phyloP scores from a whole-genome alignment of 345 rosid genomes.

The Eucalyptus albens region DNA sequence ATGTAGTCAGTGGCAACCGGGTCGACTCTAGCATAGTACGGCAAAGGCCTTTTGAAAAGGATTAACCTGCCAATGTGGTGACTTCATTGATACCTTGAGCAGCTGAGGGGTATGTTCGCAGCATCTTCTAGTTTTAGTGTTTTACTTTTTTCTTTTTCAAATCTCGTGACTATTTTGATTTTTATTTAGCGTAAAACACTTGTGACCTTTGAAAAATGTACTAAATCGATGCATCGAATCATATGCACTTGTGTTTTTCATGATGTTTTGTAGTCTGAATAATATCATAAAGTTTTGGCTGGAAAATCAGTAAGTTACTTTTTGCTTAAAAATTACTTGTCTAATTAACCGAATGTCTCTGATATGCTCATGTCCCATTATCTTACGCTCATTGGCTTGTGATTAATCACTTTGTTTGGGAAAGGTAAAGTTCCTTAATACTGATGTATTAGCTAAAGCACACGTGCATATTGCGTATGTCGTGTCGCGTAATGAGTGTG shows the following conservation, averaged over 20 bases:
- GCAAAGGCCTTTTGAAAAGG: background rate
- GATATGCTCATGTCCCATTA: background rate
- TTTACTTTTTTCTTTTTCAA: background rate
- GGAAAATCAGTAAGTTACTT: background rate
- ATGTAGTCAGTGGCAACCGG: background rate
- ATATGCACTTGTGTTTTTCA: background rate
- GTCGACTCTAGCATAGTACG: background rate
- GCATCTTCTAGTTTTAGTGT: background rate
- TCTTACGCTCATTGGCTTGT: background rate
- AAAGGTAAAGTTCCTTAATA: background rate
- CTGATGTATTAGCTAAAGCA: background rate
- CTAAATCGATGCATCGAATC: background rate
- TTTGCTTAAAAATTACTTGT: background rate
- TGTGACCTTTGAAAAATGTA: background rate
- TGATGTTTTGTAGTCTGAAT: background rate
- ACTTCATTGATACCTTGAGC: background rate
- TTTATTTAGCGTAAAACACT: background rate
- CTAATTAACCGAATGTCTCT: background rate
- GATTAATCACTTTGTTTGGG: background rate
- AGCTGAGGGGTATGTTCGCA: background rate
- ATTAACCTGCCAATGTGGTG: background rate
- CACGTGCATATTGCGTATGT: background rate
- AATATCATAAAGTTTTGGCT: background rate
- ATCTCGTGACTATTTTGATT: background rate
- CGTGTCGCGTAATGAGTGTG: background rate